Evolutionary conservation across 352 stramenopile genomes (phyloP), one percentile per base, ranked within the genome.

Genomic region (Halophytophthora polymorphica): DNA sequence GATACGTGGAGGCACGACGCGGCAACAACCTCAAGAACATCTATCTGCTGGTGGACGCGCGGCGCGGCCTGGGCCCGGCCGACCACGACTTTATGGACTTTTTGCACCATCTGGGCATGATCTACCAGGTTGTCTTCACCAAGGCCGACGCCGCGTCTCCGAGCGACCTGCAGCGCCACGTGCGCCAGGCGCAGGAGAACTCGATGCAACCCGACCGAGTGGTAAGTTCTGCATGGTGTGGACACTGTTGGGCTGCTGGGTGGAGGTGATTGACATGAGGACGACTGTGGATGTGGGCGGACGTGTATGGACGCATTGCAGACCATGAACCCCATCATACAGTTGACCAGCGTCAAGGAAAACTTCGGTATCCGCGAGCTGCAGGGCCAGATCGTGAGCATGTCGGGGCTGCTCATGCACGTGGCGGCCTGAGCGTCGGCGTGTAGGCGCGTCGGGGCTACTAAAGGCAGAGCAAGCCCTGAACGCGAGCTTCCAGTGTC

Each of bases 41-140:
- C 10, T 86, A 88, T 55, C 49, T 96, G 38, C 60, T 95, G 17
- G 71, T 96, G 37, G 88, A 96, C 57, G 72, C 71, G 25, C 71
- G 88, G 23, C 76, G 87, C 7, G 90, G 90, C 11, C 57, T 96
- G 34, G 71, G 73, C 18, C 59, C 72, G 22, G 70, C 90, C 5
- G 90, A 97, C 48, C 57, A 85, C 33, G 80, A 96, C 49, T 96
- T 96, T 55, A 90, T 96, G 78, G 77, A 91, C 53, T 85, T 89
- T 42, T 55, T 97, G 36, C 78, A 93, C 39, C 67, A 82, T 13
- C 66, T 93, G n/a, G 81, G 72, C 3, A 73, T 84, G 19, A 56
- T 86, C 33, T 96, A 97, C 64, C 86, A 96, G 46, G 70, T 96
- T 19, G 83, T 97, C 28, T 86, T 97, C 49, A 97, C 89, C 12